Conservation (phyloP, 148 eudicot species). For the Rhododendron ovatum region DNA sequence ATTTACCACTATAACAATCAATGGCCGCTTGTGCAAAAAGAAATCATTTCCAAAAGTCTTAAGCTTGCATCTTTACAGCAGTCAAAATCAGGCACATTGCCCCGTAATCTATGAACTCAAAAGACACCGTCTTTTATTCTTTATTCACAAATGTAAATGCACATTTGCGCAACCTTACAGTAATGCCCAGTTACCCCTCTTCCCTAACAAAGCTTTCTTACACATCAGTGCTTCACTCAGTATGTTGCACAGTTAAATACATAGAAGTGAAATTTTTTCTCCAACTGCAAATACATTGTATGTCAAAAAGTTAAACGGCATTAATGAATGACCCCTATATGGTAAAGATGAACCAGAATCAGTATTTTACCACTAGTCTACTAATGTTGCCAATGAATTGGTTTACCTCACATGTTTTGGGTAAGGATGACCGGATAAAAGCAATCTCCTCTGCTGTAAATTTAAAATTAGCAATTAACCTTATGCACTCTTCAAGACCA, state of each 20-base stretch:
- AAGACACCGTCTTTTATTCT: background rate
- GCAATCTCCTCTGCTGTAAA: constrained; percentile 68
- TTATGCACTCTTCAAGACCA: constrained; percentile 95
- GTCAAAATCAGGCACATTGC: background rate
- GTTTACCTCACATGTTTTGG: constrained; percentile 78
- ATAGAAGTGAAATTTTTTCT: background rate
- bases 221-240: background rate
- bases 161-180: background rate
- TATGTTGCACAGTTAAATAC: background rate
- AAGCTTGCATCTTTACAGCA: background rate
- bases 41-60: background rate
- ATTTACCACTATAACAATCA: background rate
- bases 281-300: background rate
- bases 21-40: background rate
- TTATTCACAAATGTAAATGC: background rate
- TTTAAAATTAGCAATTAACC: constrained; percentile 76
- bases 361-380: background rate
- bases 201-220: background rate
- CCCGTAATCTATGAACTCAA: background rate
- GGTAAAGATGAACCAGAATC: background rate
- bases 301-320: background rate
- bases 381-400: background rate
- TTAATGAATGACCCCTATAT: background rate
- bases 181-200: background rate
- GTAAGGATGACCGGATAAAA: constrained; percentile 54